Evolutionary conservation across 306 rosid species (phyloP).

Genomic region (Cicer judaicum): DNA sequence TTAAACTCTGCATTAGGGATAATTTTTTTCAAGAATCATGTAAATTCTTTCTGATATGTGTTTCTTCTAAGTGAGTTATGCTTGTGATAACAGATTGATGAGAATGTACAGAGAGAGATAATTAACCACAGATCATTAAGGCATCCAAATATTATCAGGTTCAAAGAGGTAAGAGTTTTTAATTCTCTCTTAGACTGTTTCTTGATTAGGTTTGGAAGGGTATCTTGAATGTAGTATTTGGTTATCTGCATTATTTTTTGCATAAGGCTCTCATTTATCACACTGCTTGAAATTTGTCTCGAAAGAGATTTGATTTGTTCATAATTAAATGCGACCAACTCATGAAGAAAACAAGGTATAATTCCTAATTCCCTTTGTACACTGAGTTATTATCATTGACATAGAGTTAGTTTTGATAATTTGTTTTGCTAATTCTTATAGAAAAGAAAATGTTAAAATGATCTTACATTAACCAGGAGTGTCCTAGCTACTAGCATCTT

Average conservation of each 20-base stretch:
- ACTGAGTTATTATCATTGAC: constrained; percentile 3
- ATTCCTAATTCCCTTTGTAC: background rate
- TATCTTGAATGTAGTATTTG: constrained; percentile 5
- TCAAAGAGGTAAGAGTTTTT: constrained; percentile 79
- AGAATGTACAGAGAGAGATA: constrained; percentile 96
- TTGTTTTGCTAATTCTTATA: too few relatives aligned
- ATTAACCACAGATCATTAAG: constrained; percentile 87
- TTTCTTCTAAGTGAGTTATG: constrained; percentile 35
- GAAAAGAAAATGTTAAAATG: too few relatives aligned
- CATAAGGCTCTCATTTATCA: background rate
- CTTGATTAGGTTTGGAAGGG: background rate
- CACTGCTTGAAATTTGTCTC: constrained; percentile 29
- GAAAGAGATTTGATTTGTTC: constrained; percentile 13
- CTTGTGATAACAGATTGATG: constrained; percentile 78
- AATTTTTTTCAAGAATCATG: background rate
- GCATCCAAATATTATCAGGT: constrained; percentile 96
- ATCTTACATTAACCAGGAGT: background rate
- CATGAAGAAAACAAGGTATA: too few relatives aligned
- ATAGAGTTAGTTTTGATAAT: background rate
- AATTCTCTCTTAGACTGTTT: constrained; percentile 12
- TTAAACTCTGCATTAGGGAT: constrained; percentile 20
- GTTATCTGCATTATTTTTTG: constrained; percentile 40
- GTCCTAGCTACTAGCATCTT: background rate
- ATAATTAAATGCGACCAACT: background rate
- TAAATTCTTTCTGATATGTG: constrained; percentile 13